phyloP scores from a whole-genome alignment of 345 rosid genomes.

The Passiflora organensis region DNA sequence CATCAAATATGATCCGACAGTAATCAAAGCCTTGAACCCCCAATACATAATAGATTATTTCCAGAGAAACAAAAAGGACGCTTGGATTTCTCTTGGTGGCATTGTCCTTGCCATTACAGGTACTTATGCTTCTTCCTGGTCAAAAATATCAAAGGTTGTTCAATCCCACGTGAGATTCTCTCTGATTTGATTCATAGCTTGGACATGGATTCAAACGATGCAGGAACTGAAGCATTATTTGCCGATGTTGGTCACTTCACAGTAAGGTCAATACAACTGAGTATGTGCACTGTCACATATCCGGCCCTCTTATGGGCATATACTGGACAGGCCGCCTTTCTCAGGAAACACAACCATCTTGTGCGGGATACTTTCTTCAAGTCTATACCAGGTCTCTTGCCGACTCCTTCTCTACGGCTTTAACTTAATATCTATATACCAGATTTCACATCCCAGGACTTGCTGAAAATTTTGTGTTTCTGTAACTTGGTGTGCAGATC shows the following conservation, averaged over 20 bases:
- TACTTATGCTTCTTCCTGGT: neutral
- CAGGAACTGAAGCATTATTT: slow-evolving; percentile 31
- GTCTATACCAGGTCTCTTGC: slow-evolving; percentile 33
- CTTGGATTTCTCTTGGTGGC: slow-evolving; percentile 35
- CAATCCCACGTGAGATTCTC: too few species aligned
- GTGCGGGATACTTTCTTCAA: slow-evolving; percentile 28
- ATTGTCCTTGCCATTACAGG: slow-evolving; percentile 32
- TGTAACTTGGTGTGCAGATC: slow-evolving; percentile 17
- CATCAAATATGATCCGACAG: slow-evolving; percentile 21
- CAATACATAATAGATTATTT: slow-evolving; percentile 23
- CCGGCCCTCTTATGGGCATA: slow-evolving; percentile 25
- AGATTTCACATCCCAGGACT: too few species aligned
- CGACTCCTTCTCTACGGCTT: too few species aligned
- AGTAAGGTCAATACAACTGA: slow-evolving; percentile 24
- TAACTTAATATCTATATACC: too few species aligned
- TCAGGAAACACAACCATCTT: slow-evolving; percentile 23
- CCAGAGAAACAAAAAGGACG: slow-evolving; percentile 23
- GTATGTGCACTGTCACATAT: slow-evolving; percentile 29
- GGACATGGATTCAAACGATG: neutral
- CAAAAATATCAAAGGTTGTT: too few species aligned
- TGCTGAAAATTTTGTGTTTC: neutral
- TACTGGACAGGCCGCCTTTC: slow-evolving; percentile 39
- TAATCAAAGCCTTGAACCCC: slow-evolving; percentile 25
- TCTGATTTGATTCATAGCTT: too few species aligned
- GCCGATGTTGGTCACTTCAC: slow-evolving; percentile 32